A percentile compares a stretch with the other conserved stretches of the same genome.
phyloP scores from a whole-genome alignment of 495 filamentous ascomycete genomes.

The Aspergillus sparsus region DNA sequence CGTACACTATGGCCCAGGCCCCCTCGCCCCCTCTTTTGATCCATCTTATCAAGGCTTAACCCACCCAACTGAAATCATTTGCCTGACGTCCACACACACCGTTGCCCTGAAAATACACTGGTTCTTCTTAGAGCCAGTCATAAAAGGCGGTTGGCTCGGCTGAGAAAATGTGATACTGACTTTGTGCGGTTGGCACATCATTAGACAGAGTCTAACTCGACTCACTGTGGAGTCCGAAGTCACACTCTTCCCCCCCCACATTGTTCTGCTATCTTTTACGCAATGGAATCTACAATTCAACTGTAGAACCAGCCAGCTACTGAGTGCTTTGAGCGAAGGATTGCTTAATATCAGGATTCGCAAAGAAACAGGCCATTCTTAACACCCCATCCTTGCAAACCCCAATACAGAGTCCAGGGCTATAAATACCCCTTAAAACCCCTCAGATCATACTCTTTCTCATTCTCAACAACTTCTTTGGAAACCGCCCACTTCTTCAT shows the following conservation, averaged over 20 bases:
- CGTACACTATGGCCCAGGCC: constrained; percentile 7
- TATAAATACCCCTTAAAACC: constrained; percentile 13
- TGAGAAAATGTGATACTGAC: background rate
- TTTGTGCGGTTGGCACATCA: background rate
- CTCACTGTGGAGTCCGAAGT: background rate
- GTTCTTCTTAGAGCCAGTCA: background rate
- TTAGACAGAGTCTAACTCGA: background rate
- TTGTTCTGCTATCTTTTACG: background rate
- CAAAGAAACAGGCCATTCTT: constrained; percentile 11
- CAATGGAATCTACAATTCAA: background rate
- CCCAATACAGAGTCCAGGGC: background rate
- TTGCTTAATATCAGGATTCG: background rate
- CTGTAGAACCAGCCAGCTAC: background rate
- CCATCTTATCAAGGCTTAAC: background rate
- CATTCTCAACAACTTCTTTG: constrained; percentile 6
- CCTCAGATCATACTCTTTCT: background rate
- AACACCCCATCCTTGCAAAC: constrained; percentile 2
- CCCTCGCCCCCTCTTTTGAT: background rate
- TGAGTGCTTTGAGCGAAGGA: background rate
- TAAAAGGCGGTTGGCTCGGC: constrained; percentile 14
- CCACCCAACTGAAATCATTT: background rate
- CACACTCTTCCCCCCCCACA: background rate
- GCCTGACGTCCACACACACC: background rate
- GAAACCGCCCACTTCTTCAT: background rate
- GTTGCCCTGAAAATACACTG: background rate